Conservation (phyloP, 2,329 filamentous ascomycete genomes). For the Phoma sp. region DNA sequence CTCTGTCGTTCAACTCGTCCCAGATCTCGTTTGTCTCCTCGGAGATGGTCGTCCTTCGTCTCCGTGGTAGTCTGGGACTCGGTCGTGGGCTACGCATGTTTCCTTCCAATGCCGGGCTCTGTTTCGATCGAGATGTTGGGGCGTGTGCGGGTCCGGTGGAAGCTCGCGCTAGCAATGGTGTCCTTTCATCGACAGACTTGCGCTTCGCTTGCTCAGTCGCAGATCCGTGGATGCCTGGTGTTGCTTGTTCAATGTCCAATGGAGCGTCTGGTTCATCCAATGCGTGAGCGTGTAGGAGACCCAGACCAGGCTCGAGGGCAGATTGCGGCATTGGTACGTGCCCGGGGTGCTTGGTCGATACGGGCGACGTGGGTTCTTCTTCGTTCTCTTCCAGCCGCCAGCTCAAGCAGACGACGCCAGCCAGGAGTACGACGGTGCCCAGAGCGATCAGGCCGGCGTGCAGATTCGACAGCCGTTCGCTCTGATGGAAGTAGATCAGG, state of each 20-base stretch:
- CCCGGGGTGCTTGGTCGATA: slow-evolving; percentile 42
- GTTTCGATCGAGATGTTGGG: slow-evolving; percentile 30
- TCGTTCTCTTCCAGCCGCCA: slow-evolving; percentile 87
- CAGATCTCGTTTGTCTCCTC: slow-evolving; percentile 81
- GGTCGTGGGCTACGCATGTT: slow-evolving; percentile 29
- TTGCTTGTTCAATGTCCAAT: slow-evolving; percentile 37
- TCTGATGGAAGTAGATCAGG: slow-evolving; percentile 94
- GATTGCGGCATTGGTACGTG: slow-evolving; percentile 61
- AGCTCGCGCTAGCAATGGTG: slow-evolving; percentile 44
- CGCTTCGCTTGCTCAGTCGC: slow-evolving; percentile 36
- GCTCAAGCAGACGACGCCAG: slow-evolving; percentile 87
- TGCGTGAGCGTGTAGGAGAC: slow-evolving; percentile 74
- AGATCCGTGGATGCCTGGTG: slow-evolving; percentile 38
- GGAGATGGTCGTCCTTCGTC: slow-evolving; percentile 59
- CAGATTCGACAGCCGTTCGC: slow-evolving; percentile 75
- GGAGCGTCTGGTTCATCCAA: slow-evolving; percentile 56
- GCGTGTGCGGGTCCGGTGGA: slow-evolving; percentile 41
- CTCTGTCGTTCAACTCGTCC: slow-evolving; percentile 79
- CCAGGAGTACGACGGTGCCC: slow-evolving; percentile 83
- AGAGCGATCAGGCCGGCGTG: slow-evolving; percentile 83
- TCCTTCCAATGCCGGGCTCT: slow-evolving; percentile 29
- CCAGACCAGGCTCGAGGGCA: slow-evolving; percentile 80
- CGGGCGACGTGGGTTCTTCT: slow-evolving; percentile 60
- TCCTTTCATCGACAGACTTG: slow-evolving; percentile 40
- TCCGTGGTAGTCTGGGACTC: slow-evolving; percentile 34